Conservation (phyloP, 1,284 basidiomycete species). For the Gymnopus androsaceus region DNA sequence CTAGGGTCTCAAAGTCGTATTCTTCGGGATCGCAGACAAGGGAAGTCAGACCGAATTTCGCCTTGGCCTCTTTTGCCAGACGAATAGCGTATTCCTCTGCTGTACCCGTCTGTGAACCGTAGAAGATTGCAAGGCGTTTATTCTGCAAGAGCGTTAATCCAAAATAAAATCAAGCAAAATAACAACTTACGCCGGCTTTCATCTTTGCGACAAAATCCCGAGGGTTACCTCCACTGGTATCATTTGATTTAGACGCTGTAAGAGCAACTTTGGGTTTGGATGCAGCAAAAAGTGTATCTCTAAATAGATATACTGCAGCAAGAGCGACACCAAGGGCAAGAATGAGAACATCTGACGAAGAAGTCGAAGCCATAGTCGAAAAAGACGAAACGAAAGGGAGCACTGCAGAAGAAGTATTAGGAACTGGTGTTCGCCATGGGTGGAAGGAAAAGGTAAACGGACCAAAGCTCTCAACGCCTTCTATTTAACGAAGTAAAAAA, state of each 20-base stretch:
- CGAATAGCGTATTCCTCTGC: slow-evolving; percentile 95
- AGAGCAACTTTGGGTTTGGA: slow-evolving; percentile 60
- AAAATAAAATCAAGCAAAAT: slow-evolving; percentile 13
- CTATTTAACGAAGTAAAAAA: slow-evolving; percentile 10
- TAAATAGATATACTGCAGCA: slow-evolving; percentile 77
- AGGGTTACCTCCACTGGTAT: slow-evolving; percentile 73
- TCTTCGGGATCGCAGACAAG: slow-evolving; percentile 96
- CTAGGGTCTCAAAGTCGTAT: slow-evolving; percentile 96
- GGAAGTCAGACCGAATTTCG: slow-evolving; percentile 89
- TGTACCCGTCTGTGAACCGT: slow-evolving; percentile 95
- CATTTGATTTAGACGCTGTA: slow-evolving; percentile 43
- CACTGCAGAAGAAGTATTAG: slow-evolving; percentile 37
- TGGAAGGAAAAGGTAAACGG: slow-evolving; percentile 21
- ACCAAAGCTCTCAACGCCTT: slow-evolving; percentile 15
- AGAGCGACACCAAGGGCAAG: slow-evolving; percentile 70
- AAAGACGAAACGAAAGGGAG: slow-evolving; percentile 34
- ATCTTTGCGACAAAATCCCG: slow-evolving; percentile 90
- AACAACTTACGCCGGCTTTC: slow-evolving; percentile 76
- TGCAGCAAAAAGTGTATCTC: slow-evolving; percentile 69
- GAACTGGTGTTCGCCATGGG: slow-evolving; percentile 30
- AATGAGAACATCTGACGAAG: slow-evolving; percentile 67
- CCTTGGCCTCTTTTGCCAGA: slow-evolving; percentile 91
- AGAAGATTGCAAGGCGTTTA: slow-evolving; percentile 94
- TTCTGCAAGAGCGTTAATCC: slow-evolving; percentile 52
- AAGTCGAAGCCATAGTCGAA: slow-evolving; percentile 48